These are phyloP conservation scores for Globisporangium uncinulatum DNA, from an alignment of 352 stramenopile genomes.

Conservation along the genomic window DNA sequence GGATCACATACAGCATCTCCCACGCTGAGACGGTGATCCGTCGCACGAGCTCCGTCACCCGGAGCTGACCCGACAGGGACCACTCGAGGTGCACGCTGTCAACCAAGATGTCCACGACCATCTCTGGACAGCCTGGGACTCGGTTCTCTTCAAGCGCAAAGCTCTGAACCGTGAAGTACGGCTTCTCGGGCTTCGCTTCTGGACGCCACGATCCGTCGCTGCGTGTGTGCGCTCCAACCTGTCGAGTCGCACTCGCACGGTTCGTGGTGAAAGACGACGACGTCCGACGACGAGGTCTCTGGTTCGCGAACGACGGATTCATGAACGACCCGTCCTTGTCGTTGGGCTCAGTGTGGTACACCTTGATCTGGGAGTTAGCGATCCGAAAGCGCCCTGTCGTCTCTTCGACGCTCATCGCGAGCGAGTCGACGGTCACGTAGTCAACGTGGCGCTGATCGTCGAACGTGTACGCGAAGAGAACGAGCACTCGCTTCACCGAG, in stretches of 20 bases:
- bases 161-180: conserved; percentile 43
- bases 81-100: conserved; percentile 41
- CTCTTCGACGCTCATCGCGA: conserved; percentile 60
- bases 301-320: conserved; percentile 12
- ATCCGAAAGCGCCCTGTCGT: conserved; percentile 48
- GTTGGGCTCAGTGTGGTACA: conserved; percentile 22
- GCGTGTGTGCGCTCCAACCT: neutral
- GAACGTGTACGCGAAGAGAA: conserved; percentile 38
- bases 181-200: neutral
- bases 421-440: conserved; percentile 54
- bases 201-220: neutral
- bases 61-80: conserved; percentile 48
- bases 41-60: conserved; percentile 56
- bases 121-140: conserved; percentile 30
- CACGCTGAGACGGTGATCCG: conserved; percentile 62
- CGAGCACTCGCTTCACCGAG: conserved; percentile 48
- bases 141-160: conserved; percentile 72
- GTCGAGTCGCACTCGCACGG: neutral
- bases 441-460: conserved; percentile 26
- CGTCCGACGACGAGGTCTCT: conserved; percentile 12
- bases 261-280: conserved; percentile 7
- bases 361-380: conserved; percentile 36
- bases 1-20: conserved; percentile 76
- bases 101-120: conserved; percentile 65
- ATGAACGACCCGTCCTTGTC: conserved; percentile 6